Evolutionary conservation across 441 rosid species (phyloP).

Genomic region (Syzygium malaccense): DNA sequence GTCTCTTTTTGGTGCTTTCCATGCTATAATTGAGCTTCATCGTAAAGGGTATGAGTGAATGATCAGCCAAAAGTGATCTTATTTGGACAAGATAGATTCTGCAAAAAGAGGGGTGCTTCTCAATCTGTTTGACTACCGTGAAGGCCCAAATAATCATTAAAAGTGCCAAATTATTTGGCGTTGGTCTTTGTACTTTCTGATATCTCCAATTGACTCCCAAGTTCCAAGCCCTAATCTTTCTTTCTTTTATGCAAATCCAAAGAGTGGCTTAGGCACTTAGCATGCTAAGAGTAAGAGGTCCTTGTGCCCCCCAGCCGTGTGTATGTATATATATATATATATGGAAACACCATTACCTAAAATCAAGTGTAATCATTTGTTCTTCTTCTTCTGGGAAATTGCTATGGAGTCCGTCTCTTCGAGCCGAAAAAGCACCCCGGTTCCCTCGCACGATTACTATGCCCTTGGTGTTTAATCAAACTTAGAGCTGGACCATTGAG

Average conservation of each 20-base stretch:
- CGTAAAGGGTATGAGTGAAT: neutral
- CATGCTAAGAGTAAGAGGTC: neutral
- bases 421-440: neutral
- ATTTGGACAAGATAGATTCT: neutral
- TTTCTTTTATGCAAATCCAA: neutral
- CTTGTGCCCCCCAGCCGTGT: neutral
- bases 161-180: neutral
- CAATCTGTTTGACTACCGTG: neutral
- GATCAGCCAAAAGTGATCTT: neutral
- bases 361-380: neutral
- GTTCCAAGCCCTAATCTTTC: neutral
- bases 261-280: neutral
- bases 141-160: neutral
- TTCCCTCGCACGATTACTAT: neutral
- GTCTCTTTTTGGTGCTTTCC: neutral
- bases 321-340: neutral
- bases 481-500: neutral
- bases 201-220: neutral
- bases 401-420: neutral
- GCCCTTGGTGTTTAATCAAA: neutral
- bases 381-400: neutral
- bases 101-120: neutral
- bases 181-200: neutral
- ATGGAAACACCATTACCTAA: neutral
- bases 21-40: neutral